Conservation (phyloP, 2,329 filamentous ascomycete genomes). For the Rachicladosporium sp. region DNA sequence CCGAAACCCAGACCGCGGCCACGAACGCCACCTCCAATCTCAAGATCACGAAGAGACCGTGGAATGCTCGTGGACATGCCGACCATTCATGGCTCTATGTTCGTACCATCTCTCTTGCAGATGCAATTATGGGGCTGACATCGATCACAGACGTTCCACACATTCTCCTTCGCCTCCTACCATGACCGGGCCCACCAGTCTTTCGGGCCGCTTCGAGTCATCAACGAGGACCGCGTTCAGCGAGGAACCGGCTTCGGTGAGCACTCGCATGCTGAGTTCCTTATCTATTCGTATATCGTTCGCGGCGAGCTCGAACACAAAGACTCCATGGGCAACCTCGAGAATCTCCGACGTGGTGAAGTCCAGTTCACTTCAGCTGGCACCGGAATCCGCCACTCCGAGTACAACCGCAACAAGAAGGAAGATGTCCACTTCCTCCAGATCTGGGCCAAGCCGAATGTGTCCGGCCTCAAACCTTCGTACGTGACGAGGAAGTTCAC, state of each 20-base stretch:
- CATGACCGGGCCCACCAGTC: slow-evolving; percentile 54
- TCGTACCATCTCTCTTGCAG: too few species aligned
- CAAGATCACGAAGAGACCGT: slow-evolving; percentile 64
- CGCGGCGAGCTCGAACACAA: slow-evolving; percentile 76
- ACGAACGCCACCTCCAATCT: slow-evolving; percentile 16
- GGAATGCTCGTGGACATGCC: slow-evolving; percentile 58
- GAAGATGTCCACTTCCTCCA: slow-evolving; percentile 75
- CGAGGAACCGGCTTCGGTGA: slow-evolving; percentile 67
- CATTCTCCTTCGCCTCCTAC: slow-evolving; percentile 67
- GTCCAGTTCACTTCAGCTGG: slow-evolving; percentile 88
- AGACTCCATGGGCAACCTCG: slow-evolving; percentile 61
- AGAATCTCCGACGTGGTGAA: slow-evolving; percentile 66
- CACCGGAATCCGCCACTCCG: slow-evolving; percentile 65
- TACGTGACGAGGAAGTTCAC: slow-evolving; percentile 66
- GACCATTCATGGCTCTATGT: slow-evolving; percentile 75
- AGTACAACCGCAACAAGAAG: slow-evolving; percentile 62
- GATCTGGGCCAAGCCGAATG: slow-evolving; percentile 78
- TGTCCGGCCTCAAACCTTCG: slow-evolving; percentile 54
- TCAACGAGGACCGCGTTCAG: slow-evolving; percentile 79
- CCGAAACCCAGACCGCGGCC: slow-evolving; percentile 5
- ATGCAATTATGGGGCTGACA: too few species aligned
- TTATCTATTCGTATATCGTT: slow-evolving; percentile 81
- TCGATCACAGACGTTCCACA: slow-evolving; percentile 52
- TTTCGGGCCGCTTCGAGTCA: slow-evolving; percentile 68
- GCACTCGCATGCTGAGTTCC: slow-evolving; percentile 73